phyloP scores from a whole-genome alignment of 2,329 filamentous ascomycete genomes.

The Calonectria henricotiae region DNA sequence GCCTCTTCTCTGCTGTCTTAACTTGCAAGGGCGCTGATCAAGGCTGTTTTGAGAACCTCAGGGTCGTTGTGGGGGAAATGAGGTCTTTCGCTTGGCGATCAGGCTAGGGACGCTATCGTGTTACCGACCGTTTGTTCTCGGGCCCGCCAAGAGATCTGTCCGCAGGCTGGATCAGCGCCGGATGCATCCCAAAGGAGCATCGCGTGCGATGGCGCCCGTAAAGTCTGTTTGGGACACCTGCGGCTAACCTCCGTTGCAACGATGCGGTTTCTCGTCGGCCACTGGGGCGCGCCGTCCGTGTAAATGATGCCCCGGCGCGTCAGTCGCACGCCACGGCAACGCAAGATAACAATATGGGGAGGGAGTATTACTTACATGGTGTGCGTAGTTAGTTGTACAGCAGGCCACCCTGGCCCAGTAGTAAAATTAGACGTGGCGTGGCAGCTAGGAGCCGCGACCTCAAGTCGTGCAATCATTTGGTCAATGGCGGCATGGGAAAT shows the following conservation, averaged over 20 bases:
- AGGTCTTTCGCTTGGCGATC: conserved; percentile 28
- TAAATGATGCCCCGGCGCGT: background rate
- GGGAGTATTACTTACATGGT: background rate
- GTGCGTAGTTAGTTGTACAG: background rate
- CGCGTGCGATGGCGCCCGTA: conserved; percentile 15
- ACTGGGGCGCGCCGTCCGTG: background rate
- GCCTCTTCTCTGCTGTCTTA: background rate
- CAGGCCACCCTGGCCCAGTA: background rate
- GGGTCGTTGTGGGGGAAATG: conserved; percentile 27
- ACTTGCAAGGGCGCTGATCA: background rate
- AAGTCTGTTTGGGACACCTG: conserved; percentile 7
- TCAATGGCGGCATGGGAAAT: conserved; percentile 31
- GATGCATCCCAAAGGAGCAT: conserved; percentile 28
- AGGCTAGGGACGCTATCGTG: conserved; percentile 17
- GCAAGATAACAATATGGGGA: background rate
- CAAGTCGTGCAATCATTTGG: background rate
- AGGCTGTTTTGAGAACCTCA: background rate
- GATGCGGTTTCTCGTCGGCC: background rate
- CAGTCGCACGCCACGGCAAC: background rate
- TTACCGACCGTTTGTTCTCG: conserved; percentile 17
- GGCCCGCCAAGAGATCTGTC: conserved; percentile 14
- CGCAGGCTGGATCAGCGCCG: conserved; percentile 11
- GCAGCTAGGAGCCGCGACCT: background rate
- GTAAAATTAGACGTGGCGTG: conserved; percentile 19
- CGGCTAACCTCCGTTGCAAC: background rate